Conservation (phyloP, 768 basidiomycete genomes). For the Jaapia argillacea region DNA sequence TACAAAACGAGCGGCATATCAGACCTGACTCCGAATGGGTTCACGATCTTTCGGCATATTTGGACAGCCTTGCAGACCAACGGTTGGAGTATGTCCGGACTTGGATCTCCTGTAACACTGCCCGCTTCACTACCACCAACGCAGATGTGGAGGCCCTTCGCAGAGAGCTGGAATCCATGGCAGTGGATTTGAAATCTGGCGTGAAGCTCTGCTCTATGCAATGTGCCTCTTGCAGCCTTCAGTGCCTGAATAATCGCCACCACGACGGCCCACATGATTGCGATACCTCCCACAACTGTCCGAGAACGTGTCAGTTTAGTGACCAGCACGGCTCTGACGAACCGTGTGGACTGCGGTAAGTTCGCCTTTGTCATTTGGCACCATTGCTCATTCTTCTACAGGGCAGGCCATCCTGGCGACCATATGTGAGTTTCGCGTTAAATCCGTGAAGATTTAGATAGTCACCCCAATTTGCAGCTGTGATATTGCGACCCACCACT, state of each 20-base stretch:
- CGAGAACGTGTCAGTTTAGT: constrained; percentile 31
- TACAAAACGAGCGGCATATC: too few relatives aligned
- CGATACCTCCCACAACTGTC: constrained; percentile 37
- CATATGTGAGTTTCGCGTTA: constrained; percentile 48
- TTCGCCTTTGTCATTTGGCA: neutral
- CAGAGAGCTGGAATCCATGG: constrained; percentile 29
- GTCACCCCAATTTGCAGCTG: constrained; percentile 32
- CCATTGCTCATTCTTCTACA: constrained; percentile 11
- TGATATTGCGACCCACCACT: constrained; percentile 37
- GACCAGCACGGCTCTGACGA: constrained; percentile 23
- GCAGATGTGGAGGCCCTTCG: constrained; percentile 35
- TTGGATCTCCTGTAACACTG: constrained; percentile 42
- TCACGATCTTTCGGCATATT: constrained; percentile 23
- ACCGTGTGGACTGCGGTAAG: constrained; percentile 39
- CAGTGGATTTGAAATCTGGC: constrained; percentile 34
- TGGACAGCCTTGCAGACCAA: constrained; percentile 28
- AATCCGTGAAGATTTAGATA: too few relatives aligned
- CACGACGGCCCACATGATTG: constrained; percentile 43
- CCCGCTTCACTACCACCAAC: constrained; percentile 33
- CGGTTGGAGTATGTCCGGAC: constrained; percentile 36
- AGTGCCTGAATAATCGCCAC: constrained; percentile 33
- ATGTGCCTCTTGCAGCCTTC: constrained; percentile 37
- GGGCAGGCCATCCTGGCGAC: constrained; percentile 47
- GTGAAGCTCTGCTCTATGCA: constrained; percentile 39
- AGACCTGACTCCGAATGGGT: constrained; percentile 41